Conservation (phyloP, 2,329 filamentous ascomycete species). For the Aspergillus clavatus region DNA sequence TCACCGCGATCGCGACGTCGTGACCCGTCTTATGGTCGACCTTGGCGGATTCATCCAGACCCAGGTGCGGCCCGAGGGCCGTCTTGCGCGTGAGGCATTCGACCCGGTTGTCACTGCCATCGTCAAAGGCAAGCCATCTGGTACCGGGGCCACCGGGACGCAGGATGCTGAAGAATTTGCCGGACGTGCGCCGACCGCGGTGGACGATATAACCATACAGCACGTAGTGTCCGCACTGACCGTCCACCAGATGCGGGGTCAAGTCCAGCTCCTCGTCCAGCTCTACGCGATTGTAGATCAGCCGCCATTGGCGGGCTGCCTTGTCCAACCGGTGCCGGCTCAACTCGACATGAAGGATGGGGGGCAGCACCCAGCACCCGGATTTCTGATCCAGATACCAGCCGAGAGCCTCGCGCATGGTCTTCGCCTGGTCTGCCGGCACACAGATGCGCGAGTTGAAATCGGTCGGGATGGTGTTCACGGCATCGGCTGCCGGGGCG, state of each 20-base stretch:
- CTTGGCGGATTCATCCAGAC: conserved; percentile 39
- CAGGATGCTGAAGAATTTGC: conserved; percentile 56
- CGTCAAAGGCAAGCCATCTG: conserved; percentile 57
- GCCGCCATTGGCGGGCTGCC: conserved; percentile 51
- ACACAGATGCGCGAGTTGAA: conserved; percentile 38
- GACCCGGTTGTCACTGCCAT: conserved; percentile 52
- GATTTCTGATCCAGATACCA: conserved; percentile 30
- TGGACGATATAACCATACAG: conserved; percentile 60
- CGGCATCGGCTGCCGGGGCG: conserved; percentile 21
- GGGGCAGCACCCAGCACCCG: conserved; percentile 43
- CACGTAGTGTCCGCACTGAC: conserved; percentile 45
- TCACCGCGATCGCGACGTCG: conserved; percentile 50
- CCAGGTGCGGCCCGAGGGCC: conserved; percentile 50
- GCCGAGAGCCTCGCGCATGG: conserved; percentile 34
- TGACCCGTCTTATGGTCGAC: conserved; percentile 41
- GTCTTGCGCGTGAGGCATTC: conserved; percentile 53
- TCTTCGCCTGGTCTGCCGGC: conserved; percentile 35
- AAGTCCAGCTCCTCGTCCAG: conserved; percentile 52
- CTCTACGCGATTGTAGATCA: conserved; percentile 53
- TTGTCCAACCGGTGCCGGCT: conserved; percentile 54
- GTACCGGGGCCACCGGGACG: conserved; percentile 53
- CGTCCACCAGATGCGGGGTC: conserved; percentile 29
- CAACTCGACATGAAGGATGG: conserved; percentile 53
- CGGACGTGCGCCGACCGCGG: conserved; percentile 54
- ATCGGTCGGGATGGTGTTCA: conserved; percentile 34